These are phyloP conservation scores for Bruguiera gymnorhiza DNA, from an alignment of 345 rosid species.

Conservation along the genomic window DNA sequence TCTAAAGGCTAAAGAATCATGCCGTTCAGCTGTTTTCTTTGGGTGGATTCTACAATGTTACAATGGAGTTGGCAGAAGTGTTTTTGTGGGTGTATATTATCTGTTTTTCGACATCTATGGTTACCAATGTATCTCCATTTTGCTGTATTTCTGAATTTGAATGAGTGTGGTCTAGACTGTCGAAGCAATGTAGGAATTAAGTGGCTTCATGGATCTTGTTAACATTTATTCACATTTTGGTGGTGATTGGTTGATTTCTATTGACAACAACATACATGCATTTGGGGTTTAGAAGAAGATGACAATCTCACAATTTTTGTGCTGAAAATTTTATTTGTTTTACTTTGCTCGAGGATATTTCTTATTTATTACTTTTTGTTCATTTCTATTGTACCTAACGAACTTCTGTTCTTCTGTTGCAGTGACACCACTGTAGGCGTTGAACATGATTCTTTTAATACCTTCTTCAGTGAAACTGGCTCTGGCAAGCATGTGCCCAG, in stretches of 20 bases:
- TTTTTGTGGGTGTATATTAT: too few species aligned
- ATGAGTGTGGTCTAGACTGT: too few species aligned
- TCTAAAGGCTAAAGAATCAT: too few species aligned
- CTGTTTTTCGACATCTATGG: too few species aligned
- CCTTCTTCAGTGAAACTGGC: conserved; percentile 93
- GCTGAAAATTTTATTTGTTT: background rate
- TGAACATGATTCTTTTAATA: conserved; percentile 74
- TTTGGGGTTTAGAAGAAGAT: background rate
- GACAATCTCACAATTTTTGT: background rate
- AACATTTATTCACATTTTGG: too few species aligned
- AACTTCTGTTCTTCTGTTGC: conserved; percentile 18
- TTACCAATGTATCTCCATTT: too few species aligned
- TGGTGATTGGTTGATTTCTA: background rate
- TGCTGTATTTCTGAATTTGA: too few species aligned
- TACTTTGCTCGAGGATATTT: background rate
- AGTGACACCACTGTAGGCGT: conserved; percentile 61
- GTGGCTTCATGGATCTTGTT: too few species aligned
- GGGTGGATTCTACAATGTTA: too few species aligned
- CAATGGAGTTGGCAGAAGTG: too few species aligned
- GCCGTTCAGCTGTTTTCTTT: too few species aligned
- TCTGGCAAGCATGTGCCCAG: conserved; percentile 88
- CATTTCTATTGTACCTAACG: background rate
- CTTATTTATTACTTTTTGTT: background rate
- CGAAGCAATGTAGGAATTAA: too few species aligned
- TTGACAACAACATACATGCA: background rate